Base-by-base conservation (phyloP, 2,329 filamentous ascomycete species). In the Mariannaea sp. region DNA sequence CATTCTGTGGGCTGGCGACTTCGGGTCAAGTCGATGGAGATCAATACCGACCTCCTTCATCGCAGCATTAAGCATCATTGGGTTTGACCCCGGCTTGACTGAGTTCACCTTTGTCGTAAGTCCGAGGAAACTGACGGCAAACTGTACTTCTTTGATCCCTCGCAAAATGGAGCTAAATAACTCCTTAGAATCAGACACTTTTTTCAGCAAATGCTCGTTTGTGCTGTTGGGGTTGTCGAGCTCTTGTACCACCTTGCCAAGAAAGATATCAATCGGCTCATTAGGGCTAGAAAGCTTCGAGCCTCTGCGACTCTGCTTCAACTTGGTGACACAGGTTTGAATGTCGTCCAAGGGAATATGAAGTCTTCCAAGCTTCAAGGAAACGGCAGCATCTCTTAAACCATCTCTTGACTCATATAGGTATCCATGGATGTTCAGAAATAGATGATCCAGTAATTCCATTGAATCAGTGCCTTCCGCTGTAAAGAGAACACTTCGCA, bases 31-130 rank as follows among this genome's bases (percentile, higher is more conserved):
- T 17, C 93, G 86, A 69, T 97, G 88, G 33, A 99, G 77, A 68
- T 99, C 94, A 68, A 99, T 83, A 55, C 93, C 93, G 35, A 99
- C 85, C 70, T 99, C 95, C 71, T 99, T 97, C 83, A 96, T 96
- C 6, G 93, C 92, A 38, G 92, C 82, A 67, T 93, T 96, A 56
- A 97, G 79, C 55, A 89, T 85, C 7, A 96, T 81, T 3, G 90
- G 87, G n/a, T 81, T 79, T 22, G 87, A 84, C 3, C 80, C 80
- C 3, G 87, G 80, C 57, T 86, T 84, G 53, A 90, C 78, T 2
- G 85, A 80, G 32, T 87, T 80, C 10, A 97, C 81, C 64, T 86
- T 87, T 71, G 92, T 94, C 17, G 90, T 92, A 54, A 99, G 75
- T 14, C 91, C 90, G 61, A 97, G 82, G 71, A 93, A 94, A 72